Evolutionary conservation across 1,284 basidiomycete genomes (phyloP).

Genomic region (Mycena sp.): DNA sequence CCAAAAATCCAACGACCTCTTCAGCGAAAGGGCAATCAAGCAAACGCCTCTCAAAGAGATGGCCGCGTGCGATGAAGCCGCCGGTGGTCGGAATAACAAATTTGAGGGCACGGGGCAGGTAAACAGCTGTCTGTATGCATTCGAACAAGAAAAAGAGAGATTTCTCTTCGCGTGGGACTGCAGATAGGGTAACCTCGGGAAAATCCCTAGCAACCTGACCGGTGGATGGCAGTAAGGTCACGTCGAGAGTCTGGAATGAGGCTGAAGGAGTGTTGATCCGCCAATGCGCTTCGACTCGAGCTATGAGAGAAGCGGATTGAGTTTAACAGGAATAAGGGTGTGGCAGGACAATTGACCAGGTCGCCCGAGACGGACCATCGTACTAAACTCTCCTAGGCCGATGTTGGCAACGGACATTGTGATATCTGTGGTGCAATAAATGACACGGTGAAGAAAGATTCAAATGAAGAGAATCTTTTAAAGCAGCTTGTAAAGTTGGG

Average conservation of each 20-base stretch:
- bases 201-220: neutral
- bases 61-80: constrained; percentile 9
- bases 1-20: constrained; percentile 4
- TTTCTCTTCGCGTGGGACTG: neutral
- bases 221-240: neutral
- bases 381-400: too few relatives aligned
- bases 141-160: neutral
- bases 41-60: constrained; percentile 15
- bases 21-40: constrained; percentile 3
- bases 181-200: neutral
- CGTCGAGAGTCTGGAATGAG: constrained; percentile 16
- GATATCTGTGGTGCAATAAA: too few relatives aligned
- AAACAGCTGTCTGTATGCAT: neutral
- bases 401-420: too few relatives aligned
- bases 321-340: too few relatives aligned
- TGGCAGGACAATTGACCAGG: too few relatives aligned
- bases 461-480: too few relatives aligned
- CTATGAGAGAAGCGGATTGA: too few relatives aligned
- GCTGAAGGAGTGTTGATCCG: neutral
- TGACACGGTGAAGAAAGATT: too few relatives aligned
- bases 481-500: too few relatives aligned
- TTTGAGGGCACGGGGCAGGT: constrained; percentile 1
- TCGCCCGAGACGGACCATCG: too few relatives aligned
- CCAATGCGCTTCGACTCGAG: constrained; percentile 12
- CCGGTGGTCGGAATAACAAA: neutral